Percentiles rank a stretch among this genome's conserved stretches.
Conservation (phyloP, 192 early-diverging fungal species). For the Backusella tuberculispora region DNA sequence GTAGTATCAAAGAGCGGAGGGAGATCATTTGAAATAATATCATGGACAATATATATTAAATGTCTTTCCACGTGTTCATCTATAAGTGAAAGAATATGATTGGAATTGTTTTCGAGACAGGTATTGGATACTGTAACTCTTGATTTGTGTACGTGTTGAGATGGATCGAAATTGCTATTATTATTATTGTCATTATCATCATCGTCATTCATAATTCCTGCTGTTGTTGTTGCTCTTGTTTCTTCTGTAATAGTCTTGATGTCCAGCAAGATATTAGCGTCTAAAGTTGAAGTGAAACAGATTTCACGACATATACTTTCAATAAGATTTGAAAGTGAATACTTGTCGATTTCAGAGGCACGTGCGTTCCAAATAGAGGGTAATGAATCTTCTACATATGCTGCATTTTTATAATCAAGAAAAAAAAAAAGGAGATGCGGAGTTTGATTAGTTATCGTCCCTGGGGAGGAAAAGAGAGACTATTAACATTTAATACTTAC, state of each 20-base stretch:
- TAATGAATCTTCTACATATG: constrained; percentile 12
- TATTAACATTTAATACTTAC: background rate
- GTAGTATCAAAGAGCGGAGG: constrained; percentile 17
- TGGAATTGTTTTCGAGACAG: constrained; percentile 7
- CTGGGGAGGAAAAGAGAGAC: background rate
- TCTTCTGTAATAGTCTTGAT: background rate
- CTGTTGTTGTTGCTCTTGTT: background rate
- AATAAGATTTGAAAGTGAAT: background rate
- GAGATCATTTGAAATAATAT: constrained; percentile 1
- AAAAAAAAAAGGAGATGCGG: background rate
- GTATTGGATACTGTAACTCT: background rate
- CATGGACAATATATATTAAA: background rate
- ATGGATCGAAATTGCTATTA: background rate
- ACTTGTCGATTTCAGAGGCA: constrained; percentile 3
- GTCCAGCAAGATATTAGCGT: background rate
- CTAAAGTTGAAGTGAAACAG: background rate
- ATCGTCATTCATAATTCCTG: background rate
- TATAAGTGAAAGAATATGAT: background rate
- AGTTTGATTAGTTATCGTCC: background rate
- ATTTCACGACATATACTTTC: background rate
- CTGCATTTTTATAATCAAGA: background rate
- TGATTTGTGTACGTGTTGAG: background rate
- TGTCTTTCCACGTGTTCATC: background rate
- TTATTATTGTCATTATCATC: background rate
- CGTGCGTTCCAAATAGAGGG: constrained; percentile 22